phyloP scores from a whole-genome alignment of 1,284 basidiomycete species.

The Cryptococcus deneoformans region DNA sequence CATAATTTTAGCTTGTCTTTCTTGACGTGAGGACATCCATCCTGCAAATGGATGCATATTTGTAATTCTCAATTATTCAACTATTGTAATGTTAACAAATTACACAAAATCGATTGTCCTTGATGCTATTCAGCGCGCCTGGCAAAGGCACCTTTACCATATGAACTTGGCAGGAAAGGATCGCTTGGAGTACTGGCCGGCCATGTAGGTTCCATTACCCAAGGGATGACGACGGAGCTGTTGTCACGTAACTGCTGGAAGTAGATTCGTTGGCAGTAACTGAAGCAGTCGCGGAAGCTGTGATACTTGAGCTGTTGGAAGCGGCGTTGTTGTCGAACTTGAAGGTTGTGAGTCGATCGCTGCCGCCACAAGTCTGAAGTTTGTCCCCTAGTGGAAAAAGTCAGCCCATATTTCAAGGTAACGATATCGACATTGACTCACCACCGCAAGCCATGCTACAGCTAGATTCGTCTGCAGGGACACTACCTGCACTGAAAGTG shows the following conservation, averaged over 20 bases:
- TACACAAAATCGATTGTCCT: too few relatives aligned
- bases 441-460: constrained; percentile 33
- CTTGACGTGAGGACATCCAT: too few relatives aligned
- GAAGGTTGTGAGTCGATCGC: constrained; percentile 20
- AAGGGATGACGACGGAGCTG: neutral
- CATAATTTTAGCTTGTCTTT: too few relatives aligned
- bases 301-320: constrained; percentile 12
- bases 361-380: constrained; percentile 41
- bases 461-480: constrained; percentile 9
- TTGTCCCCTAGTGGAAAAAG: constrained; percentile 11
- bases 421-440: neutral
- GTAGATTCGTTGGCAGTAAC: constrained; percentile 3
- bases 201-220: neutral
- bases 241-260: constrained; percentile 1
- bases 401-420: neutral
- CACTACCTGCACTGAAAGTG: constrained; percentile 20
- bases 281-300: constrained; percentile 13
- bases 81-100: too few relatives aligned
- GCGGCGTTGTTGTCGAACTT: constrained; percentile 17
- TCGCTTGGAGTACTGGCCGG: neutral
- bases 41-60: too few relatives aligned
- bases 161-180: neutral
- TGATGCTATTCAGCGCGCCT: too few relatives aligned
- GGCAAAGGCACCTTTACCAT: too few relatives aligned
- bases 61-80: too few relatives aligned